phyloP scores from a whole-genome alignment of 1,139 yeast species.

The Candida tetrigidarum region DNA sequence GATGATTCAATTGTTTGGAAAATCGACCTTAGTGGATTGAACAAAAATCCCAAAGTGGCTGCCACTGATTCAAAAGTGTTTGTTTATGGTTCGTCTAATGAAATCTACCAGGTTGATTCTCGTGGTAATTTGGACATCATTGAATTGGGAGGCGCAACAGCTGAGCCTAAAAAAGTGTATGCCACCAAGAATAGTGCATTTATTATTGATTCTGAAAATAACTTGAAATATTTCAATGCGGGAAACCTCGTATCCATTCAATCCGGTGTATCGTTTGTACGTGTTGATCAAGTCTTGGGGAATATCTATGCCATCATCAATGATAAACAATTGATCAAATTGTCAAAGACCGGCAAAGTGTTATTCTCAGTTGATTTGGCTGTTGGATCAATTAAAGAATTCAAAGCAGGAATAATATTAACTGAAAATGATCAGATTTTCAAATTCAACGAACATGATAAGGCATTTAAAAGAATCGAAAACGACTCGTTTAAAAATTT shows the following conservation, averaged over 20 bases:
- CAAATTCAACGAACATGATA: slow-evolving; percentile 15
- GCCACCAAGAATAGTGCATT: slow-evolving; percentile 21
- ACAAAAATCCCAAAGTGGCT: slow-evolving; percentile 5
- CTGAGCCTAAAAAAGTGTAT: slow-evolving; percentile 7
- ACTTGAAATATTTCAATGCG: slow-evolving; percentile 12
- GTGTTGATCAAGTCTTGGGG: slow-evolving; percentile 17
- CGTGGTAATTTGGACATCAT: slow-evolving; percentile 12
- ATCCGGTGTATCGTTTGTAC: slow-evolving; percentile 8
- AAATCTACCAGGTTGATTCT: slow-evolving; percentile 13
- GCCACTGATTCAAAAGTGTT: slow-evolving; percentile 9
- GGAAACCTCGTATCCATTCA: slow-evolving; percentile 5
- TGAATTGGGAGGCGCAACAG: slow-evolving; percentile 8
- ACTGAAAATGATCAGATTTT: slow-evolving; percentile 23
- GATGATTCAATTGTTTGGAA: slow-evolving; percentile 21
- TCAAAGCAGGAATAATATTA: slow-evolving; percentile 25
- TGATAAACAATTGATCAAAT: slow-evolving; percentile 15
- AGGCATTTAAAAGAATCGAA: slow-evolving; percentile 14
- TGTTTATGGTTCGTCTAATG: slow-evolving; percentile 10
- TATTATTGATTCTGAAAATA: slow-evolving; percentile 22
- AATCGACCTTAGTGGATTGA: slow-evolving; percentile 10
- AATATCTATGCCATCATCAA: slow-evolving; percentile 19
- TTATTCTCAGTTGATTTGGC: slow-evolving; percentile 10
- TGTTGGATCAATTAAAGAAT: slow-evolving; percentile 19
- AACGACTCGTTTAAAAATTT: slow-evolving; percentile 17
- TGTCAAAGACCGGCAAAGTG: slow-evolving; percentile 15